Conservation (phyloP, 2,329 filamentous ascomycete genomes). For the Fusarium palustre region DNA sequence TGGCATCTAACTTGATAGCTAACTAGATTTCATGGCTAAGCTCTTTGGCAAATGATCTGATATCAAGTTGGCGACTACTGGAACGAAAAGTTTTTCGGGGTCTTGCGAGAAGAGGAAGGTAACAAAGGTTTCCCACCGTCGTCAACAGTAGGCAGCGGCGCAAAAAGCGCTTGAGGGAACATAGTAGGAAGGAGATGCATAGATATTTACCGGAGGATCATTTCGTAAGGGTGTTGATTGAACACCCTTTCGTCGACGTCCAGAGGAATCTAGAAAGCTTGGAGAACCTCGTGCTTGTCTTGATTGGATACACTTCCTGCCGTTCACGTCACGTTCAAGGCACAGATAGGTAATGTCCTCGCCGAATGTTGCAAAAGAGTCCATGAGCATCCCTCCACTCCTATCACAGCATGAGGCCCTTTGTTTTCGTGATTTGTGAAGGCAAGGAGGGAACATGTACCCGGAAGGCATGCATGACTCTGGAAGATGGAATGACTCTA, state of each 20-base stretch:
- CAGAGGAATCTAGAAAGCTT: constrained; percentile 22
- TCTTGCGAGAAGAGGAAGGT: constrained; percentile 23
- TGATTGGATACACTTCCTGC: background rate
- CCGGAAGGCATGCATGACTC: background rate
- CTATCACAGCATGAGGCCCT: constrained; percentile 6
- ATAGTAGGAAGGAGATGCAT: constrained; percentile 1
- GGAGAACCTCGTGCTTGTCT: background rate
- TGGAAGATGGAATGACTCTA: background rate
- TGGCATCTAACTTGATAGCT: background rate
- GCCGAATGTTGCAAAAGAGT: background rate
- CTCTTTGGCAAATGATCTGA: background rate
- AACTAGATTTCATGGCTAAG: background rate
- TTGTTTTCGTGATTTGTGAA: constrained; percentile 12
- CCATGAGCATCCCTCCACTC: background rate
- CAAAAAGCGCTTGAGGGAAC: background rate
- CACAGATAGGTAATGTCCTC: background rate
- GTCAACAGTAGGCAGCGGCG: background rate
- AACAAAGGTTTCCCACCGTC: background rate
- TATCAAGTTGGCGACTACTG: background rate
- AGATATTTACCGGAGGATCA: background rate
- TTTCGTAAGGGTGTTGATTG: background rate
- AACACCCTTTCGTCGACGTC: constrained; percentile 2
- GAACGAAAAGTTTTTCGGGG: background rate
- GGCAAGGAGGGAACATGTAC: background rate
- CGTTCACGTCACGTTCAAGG: background rate